These are phyloP conservation scores for Marasmius sp. DNA, from an alignment of 1,284 basidiomycete genomes.

Conservation along the genomic window DNA sequence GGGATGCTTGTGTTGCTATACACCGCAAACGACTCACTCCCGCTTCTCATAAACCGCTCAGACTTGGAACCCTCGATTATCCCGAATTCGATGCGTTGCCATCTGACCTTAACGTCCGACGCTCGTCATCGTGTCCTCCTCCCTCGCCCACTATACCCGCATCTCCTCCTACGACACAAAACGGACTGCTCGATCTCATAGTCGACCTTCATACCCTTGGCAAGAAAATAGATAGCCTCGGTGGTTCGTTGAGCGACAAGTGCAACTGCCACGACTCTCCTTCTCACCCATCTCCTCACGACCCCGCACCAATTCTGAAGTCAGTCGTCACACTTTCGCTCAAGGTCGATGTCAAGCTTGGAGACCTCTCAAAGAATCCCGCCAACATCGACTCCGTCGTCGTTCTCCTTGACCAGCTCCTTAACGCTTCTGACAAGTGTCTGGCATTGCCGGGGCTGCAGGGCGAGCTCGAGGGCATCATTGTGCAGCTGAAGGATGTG, in stretches of 20 bases:
- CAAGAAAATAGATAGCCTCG: neutral
- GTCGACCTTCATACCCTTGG: neutral
- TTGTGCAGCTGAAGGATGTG: neutral
- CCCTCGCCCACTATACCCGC: neutral
- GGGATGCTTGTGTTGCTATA: slow-evolving; percentile 4
- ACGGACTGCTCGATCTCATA: neutral
- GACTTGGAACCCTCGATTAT: neutral
- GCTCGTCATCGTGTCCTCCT: neutral
- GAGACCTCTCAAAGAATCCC: neutral
- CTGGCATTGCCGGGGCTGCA: neutral
- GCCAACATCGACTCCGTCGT: neutral
- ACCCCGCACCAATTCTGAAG: neutral
- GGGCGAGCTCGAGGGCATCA: neutral
- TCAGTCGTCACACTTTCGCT: neutral
- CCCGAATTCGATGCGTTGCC: neutral
- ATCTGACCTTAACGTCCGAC: neutral
- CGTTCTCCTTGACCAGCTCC: neutral
- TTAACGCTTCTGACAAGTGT: neutral
- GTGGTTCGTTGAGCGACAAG: neutral
- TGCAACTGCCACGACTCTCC: neutral
- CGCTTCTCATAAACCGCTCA: neutral
- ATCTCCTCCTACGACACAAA: neutral
- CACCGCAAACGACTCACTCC: neutral
- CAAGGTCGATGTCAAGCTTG: neutral
- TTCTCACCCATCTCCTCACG: neutral